phyloP scores from a whole-genome alignment of 2,329 filamentous ascomycete genomes.

The Aspergillus ustus region DNA sequence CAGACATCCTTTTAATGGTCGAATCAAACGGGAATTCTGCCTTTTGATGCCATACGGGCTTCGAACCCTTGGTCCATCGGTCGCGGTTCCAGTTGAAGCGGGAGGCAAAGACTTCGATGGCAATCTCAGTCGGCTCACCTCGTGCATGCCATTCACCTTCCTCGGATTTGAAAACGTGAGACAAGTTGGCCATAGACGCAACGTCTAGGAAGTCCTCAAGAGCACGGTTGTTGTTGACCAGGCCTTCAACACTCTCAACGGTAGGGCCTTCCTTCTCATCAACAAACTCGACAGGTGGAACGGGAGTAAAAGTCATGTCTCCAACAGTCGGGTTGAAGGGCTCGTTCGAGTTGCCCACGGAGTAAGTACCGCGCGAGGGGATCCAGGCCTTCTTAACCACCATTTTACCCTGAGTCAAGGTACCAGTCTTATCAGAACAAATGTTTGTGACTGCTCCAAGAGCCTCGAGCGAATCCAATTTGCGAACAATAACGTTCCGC shows the following conservation, averaged over 20 bases:
- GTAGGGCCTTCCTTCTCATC: conserved; percentile 31
- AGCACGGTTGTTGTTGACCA: conserved; percentile 51
- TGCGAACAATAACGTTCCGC: conserved; percentile 62
- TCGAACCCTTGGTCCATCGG: conserved; percentile 56
- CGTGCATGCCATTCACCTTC: conserved; percentile 64
- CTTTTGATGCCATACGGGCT: conserved; percentile 60
- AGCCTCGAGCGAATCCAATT: conserved; percentile 62
- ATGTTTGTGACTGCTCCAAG: conserved; percentile 66
- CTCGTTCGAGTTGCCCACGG: conserved; percentile 59
- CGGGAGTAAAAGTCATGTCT: conserved; percentile 47
- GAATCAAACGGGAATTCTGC: conserved; percentile 77
- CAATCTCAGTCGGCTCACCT: conserved; percentile 73
- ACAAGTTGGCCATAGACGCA: conserved; percentile 68
- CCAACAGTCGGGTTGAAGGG: conserved; percentile 63
- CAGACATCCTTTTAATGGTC: conserved; percentile 76
- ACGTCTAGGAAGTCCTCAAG: conserved; percentile 65
- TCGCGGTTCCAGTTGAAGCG: conserved; percentile 68
- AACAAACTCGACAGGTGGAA: conserved; percentile 36
- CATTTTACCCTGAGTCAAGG: conserved; percentile 68
- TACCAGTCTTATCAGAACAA: conserved; percentile 64
- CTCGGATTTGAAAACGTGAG: conserved; percentile 62
- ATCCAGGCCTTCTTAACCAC: conserved; percentile 65
- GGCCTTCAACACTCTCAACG: conserved; percentile 30
- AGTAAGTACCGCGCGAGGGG: conserved; percentile 61
- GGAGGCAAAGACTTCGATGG: conserved; percentile 73